Evolutionary conservation across 2,329 filamentous ascomycete genomes (phyloP).

Genomic region (Dendryphion nanum): DNA sequence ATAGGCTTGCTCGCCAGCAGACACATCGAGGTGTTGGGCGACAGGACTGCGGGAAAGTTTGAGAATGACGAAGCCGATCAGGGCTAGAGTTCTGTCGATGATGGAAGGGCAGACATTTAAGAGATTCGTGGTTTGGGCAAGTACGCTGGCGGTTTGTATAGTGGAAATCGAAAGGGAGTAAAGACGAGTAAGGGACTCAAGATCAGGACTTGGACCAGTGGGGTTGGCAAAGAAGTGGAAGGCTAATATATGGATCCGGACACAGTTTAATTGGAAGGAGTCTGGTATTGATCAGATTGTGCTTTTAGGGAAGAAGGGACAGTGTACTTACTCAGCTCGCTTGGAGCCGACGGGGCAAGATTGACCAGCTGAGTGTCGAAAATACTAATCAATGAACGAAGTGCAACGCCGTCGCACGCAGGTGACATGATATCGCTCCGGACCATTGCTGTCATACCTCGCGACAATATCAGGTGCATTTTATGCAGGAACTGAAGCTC

Average conservation of each 20-base stretch:
- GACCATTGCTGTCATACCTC: conserved; percentile 33
- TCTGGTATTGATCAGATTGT: conserved; percentile 21
- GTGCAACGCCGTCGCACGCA: conserved; percentile 27
- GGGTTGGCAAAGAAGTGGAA: conserved; percentile 38
- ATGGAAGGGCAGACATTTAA: conserved; percentile 31
- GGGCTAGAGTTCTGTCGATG: conserved; percentile 31
- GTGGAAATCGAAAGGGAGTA: conserved; percentile 34
- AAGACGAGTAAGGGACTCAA: conserved; percentile 27
- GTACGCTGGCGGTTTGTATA: conserved; percentile 21
- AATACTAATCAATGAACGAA: conserved; percentile 34
- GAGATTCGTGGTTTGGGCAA: conserved; percentile 22
- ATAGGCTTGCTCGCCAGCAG: conserved; percentile 34
- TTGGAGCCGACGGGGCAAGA: conserved; percentile 26
- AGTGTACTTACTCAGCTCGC: conserved; percentile 27
- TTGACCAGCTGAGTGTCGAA: conserved; percentile 35
- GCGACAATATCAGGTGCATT: conserved; percentile 31
- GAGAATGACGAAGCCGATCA: conserved; percentile 34
- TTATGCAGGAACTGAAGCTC: conserved; percentile 35
- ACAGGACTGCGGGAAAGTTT: conserved; percentile 30
- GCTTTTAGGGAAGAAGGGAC: not conserved
- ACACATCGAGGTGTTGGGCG: conserved; percentile 29
- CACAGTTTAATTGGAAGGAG: conserved; percentile 33
- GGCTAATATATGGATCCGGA: conserved; percentile 33
- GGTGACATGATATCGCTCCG: conserved; percentile 32
- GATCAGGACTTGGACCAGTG: conserved; percentile 22